Evolutionary conservation across 805 yeast genomes (phyloP).

Genomic region (Kuraishia piskuri): DNA sequence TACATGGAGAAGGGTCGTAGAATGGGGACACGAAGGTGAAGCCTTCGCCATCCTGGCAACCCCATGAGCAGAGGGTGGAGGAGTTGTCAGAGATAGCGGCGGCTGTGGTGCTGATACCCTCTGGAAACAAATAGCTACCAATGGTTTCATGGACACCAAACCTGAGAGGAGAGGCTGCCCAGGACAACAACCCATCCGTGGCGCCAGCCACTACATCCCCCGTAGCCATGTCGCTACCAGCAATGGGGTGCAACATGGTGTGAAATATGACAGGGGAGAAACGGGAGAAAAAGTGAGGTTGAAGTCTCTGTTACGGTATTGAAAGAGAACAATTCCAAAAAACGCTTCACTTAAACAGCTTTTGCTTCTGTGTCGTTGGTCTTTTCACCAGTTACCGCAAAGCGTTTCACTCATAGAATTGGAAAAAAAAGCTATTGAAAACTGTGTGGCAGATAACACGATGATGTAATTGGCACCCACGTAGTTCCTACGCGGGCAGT

Average conservation of each 20-base stretch:
- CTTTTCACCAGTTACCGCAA: not conserved
- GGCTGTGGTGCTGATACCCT: not conserved
- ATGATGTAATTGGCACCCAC: not conserved
- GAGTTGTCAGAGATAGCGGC: not conserved
- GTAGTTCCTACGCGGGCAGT: not conserved
- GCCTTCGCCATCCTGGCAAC: slow-evolving; percentile 34
- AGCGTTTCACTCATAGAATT: not conserved
- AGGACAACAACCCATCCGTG: not conserved
- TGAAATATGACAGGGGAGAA: not conserved
- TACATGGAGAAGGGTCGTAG: slow-evolving; percentile 44
- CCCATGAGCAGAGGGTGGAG: slow-evolving; percentile 12
- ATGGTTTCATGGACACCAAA: not conserved
- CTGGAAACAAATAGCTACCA: not conserved
- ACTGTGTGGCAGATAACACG: not conserved
- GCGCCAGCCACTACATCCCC: not conserved
- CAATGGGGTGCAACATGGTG: not conserved
- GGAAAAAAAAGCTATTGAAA: not conserved
- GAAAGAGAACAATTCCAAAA: not conserved
- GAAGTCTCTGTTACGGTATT: not conserved
- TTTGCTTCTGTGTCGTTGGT: not conserved
- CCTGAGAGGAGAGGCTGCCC: not conserved
- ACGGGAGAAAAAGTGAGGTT: not conserved
- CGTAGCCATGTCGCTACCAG: slow-evolving; percentile 1
- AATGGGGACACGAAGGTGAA: slow-evolving; percentile 27
- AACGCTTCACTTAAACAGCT: not conserved